These are phyloP conservation scores for Cladosporium sp. DNA, from an alignment of 2,329 filamentous ascomycete genomes.

Conservation along the genomic window DNA sequence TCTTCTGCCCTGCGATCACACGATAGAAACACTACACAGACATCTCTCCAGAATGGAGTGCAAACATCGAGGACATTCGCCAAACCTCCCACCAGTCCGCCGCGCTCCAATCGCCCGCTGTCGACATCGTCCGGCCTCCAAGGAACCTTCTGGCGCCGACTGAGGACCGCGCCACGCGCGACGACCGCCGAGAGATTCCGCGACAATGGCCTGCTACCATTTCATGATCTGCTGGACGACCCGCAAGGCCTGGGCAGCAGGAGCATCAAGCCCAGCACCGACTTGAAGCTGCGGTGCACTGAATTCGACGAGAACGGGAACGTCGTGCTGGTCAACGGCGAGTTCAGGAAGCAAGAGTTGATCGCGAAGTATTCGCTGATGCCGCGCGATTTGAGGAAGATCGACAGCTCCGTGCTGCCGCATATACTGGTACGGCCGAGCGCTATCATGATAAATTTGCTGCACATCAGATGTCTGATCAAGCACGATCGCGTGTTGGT, in stretches of 20 bases:
- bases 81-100: neutral
- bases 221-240: constrained; percentile 53
- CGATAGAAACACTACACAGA: neutral
- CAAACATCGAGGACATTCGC: neutral
- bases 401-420: constrained; percentile 91
- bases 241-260: constrained; percentile 59
- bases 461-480: constrained; percentile 94
- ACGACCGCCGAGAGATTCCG: constrained; percentile 28
- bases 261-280: constrained; percentile 73
- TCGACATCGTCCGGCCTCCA: constrained; percentile 15
- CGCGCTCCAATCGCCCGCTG: constrained; percentile 17
- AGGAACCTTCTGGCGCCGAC: constrained; percentile 17
- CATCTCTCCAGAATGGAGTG: neutral
- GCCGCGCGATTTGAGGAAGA: constrained; percentile 93
- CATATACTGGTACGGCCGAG: constrained; percentile 92
- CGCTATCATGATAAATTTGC: constrained; percentile 88
- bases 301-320: constrained; percentile 92
- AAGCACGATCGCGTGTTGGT: constrained; percentile 92
- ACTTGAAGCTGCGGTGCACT: constrained; percentile 84
- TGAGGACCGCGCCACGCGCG: constrained; percentile 20
- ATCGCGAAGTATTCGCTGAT: constrained; percentile 94
- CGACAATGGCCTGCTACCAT: constrained; percentile 55
- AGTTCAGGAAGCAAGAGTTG: constrained; percentile 96
- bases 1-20: neutral
- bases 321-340: constrained; percentile 86